Percentiles rank a stretch among this genome's conserved stretches.
phyloP scores from a whole-genome alignment of 805 yeast genomes.

The Lachancea thermotolerans region DNA sequence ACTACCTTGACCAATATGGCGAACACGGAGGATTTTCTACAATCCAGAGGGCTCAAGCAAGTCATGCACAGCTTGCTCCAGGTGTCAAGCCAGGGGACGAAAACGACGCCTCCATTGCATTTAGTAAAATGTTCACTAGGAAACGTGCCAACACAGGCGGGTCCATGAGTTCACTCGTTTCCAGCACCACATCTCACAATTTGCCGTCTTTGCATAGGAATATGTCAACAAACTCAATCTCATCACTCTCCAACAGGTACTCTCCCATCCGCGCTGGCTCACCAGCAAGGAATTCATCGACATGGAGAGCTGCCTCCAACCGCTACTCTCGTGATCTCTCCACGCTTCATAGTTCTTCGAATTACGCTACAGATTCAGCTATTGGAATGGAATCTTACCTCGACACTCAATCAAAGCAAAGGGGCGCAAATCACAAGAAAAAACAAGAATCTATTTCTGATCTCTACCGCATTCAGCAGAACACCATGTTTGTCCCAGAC shows the following conservation, averaged over 20 bases:
- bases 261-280: constrained; percentile 28
- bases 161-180: constrained; percentile 25
- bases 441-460: constrained; percentile 31
- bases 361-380: constrained; percentile 6
- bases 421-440: constrained; percentile 18
- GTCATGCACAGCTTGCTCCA: constrained; percentile 2
- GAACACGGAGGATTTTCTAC: constrained; percentile 2
- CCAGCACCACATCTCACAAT: constrained; percentile 12
- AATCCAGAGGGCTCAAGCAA: constrained; percentile 1
- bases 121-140: constrained; percentile 30
- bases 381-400: constrained; percentile 16
- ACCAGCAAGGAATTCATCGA: constrained; percentile 27
- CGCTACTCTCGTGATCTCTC: constrained; percentile 25
- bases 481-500: constrained; percentile 4
- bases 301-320: constrained; percentile 23
- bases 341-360: constrained; percentile 14
- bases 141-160: constrained; percentile 28
- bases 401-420: constrained; percentile 18
- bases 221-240: constrained; percentile 16
- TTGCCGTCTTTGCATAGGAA: constrained; percentile 17
- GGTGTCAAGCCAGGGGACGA: constrained; percentile 17
- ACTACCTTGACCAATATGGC: constrained; percentile 8
- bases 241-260: constrained; percentile 21
- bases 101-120: constrained; percentile 33
- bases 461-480: constrained; percentile 8